phyloP scores from a whole-genome alignment of 2,329 filamentous ascomycete genomes.

The Cladophialophora chaetospira region DNA sequence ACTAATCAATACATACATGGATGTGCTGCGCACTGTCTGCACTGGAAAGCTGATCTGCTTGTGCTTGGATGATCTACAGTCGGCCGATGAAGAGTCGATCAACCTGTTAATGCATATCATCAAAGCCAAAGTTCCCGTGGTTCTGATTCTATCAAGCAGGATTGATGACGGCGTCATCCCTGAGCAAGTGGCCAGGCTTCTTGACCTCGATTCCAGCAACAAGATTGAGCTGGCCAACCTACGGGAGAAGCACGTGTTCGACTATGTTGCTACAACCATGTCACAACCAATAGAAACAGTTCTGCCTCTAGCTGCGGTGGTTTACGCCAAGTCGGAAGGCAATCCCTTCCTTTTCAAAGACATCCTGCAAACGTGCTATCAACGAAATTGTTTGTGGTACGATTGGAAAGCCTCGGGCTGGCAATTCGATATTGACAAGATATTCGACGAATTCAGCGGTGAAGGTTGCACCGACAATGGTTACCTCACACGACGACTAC shows the following conservation, averaged over 20 bases:
- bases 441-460: conserved; percentile 84
- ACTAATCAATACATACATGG: conserved; percentile 83
- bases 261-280: conserved; percentile 81
- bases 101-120: conserved; percentile 83
- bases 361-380: conserved; percentile 83
- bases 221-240: conserved; percentile 73
- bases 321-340: conserved; percentile 84
- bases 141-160: conserved; percentile 75
- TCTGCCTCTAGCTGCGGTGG: conserved; percentile 74
- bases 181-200: conserved; percentile 44
- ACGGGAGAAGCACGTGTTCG: conserved; percentile 74
- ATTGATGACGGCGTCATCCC: conserved; percentile 63
- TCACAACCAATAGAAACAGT: conserved; percentile 72
- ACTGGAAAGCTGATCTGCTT: conserved; percentile 85
- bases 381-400: conserved; percentile 87
- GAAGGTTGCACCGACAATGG: conserved; percentile 78
- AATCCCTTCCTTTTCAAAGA: conserved; percentile 91
- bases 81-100: conserved; percentile 82
- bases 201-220: conserved; percentile 61
- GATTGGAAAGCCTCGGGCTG: conserved; percentile 80
- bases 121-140: conserved; percentile 74
- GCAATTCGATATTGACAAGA: conserved; percentile 80
- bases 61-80: conserved; percentile 85
- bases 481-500: conserved; percentile 76
- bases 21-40: conserved; percentile 79